Percentiles rank a stretch among this genome's conserved stretches.
Evolutionary conservation across 1,284 basidiomycete genomes (phyloP).

Genomic region (Microstroma glucosiphilum): DNA sequence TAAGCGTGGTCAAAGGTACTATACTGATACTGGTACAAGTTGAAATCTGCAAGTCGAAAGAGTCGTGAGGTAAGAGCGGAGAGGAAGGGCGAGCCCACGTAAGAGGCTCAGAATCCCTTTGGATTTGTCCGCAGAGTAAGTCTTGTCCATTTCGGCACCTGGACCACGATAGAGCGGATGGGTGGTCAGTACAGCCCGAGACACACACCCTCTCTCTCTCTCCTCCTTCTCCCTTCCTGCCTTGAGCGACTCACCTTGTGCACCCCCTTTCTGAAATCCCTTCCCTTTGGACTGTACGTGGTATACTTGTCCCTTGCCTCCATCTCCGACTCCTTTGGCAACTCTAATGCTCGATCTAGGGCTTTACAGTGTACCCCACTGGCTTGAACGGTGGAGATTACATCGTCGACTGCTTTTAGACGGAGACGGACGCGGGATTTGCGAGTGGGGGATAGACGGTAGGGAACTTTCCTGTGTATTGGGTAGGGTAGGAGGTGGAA

Average conservation of each 20-base stretch:
- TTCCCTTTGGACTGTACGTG: slow-evolving; percentile 64
- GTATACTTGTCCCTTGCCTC: slow-evolving; percentile 88
- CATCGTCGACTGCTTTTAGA: slow-evolving; percentile 83
- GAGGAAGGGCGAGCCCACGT: neutral
- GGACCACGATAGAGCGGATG: slow-evolving; percentile 44
- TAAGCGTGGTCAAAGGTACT: no score
- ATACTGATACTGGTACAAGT: no score
- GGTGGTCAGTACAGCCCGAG: slow-evolving; percentile 3
- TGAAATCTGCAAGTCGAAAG: no score
- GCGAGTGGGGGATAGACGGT: slow-evolving; percentile 80
- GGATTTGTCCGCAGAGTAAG: slow-evolving; percentile 73
- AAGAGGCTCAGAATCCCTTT: slow-evolving; percentile 64
- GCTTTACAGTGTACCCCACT: slow-evolving; percentile 72
- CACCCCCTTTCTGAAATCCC: slow-evolving; percentile 76
- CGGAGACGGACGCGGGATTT: slow-evolving; percentile 84
- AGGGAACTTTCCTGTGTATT: slow-evolving; percentile 76
- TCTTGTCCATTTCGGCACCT: slow-evolving; percentile 44
- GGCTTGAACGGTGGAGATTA: slow-evolving; percentile 76
- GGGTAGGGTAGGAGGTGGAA: slow-evolving; percentile 3
- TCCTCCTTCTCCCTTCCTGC: neutral
- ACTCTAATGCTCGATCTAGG: slow-evolving; percentile 66
- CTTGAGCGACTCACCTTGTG: slow-evolving; percentile 66
- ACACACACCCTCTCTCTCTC: neutral
- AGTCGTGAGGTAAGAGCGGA: neutral
- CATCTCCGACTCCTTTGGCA: slow-evolving; percentile 87